Base-by-base conservation (phyloP, 345 rosid species). In the Clarkia xantiana region DNA sequence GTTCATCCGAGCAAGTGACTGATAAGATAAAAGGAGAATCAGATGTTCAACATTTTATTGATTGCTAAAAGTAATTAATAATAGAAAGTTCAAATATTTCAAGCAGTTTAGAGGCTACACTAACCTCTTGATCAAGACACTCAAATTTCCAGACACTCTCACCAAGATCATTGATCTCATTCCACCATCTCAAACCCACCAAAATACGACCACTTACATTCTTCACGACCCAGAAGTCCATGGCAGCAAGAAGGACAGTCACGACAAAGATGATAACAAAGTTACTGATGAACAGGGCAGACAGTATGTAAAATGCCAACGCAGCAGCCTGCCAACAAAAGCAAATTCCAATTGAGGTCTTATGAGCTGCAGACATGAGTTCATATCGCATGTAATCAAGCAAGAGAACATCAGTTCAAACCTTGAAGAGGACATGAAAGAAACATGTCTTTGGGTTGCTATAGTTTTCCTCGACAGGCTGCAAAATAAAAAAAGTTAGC, bases 181-280 rank as follows among this genome's bases (percentile, higher is more conserved):
- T 93, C 99, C 99, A 93, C 99, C 99, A 93, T 74, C 99, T 80
- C 66, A 93, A 71, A 60, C 99, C 99, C 57, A 93, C 99, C 50
- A 93, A 74, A 44, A 93, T 93, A 43, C 99, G 94, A 44, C 99
- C 99, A 65, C 99, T 93, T 13, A 93, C 96, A 70, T 93, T 93
- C 79, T 91, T 91, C 61, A 91, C 96, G 11, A 91, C 98, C 96
- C 98, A 91, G 67, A 91, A 91, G 64, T 91, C 98, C 59, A 91
- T 83, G 10, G 98, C 94, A 44, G 86, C 76, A 54, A 91, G 98
- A 68, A 91, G 81, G 55, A 80, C 95, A 54, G 99, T 93, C 59
- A 93, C 96, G 47, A 93, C 99, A 56, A 93, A 93, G 51, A 93
- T 80, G 51, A 93, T 84, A 55, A 93, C 99, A 76, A 93, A 93